Evolutionary conservation across 495 filamentous ascomycete species (phyloP).

Genomic region (Hypoxylon rickii): DNA sequence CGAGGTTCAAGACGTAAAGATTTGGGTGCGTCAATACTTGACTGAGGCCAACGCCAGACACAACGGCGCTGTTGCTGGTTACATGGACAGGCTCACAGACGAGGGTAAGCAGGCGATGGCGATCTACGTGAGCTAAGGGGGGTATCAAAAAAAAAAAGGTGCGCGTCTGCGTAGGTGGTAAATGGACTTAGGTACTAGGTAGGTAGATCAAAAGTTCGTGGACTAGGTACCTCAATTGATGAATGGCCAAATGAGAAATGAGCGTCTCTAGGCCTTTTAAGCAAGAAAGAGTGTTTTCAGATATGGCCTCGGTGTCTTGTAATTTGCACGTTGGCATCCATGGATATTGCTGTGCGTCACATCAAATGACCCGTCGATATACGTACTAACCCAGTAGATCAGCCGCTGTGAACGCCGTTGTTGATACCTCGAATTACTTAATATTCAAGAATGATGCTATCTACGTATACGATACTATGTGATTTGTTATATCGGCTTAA

Average conservation of each 20-base stretch:
- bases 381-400: no score
- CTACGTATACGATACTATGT: no score
- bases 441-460: no score
- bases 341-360: no score
- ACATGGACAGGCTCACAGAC: slow-evolving; percentile 45
- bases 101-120: slow-evolving; percentile 48
- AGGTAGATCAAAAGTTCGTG: slow-evolving; percentile 24
- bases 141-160: not conserved
- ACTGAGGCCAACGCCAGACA: slow-evolving; percentile 54
- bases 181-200: not conserved
- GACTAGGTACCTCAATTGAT: slow-evolving; percentile 12
- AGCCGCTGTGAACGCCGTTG: no score
- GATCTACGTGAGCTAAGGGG: slow-evolving; percentile 45
- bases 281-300: no score
- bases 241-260: slow-evolving; percentile 19
- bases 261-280: slow-evolving; percentile 14
- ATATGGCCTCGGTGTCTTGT: no score
- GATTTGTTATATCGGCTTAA: no score
- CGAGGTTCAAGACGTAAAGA: slow-evolving; percentile 75
- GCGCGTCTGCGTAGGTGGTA: no score
- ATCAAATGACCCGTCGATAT: no score
- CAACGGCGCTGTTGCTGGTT: slow-evolving; percentile 44
- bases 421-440: no score
- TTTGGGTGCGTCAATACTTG: slow-evolving; percentile 77
- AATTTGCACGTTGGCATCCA: no score